Percentiles rank a stretch among this genome's conserved stretches.
These are phyloP conservation scores for Fallopia convolvulus DNA, from an alignment of 148 eudicot genomes.

Conservation along the genomic window DNA sequence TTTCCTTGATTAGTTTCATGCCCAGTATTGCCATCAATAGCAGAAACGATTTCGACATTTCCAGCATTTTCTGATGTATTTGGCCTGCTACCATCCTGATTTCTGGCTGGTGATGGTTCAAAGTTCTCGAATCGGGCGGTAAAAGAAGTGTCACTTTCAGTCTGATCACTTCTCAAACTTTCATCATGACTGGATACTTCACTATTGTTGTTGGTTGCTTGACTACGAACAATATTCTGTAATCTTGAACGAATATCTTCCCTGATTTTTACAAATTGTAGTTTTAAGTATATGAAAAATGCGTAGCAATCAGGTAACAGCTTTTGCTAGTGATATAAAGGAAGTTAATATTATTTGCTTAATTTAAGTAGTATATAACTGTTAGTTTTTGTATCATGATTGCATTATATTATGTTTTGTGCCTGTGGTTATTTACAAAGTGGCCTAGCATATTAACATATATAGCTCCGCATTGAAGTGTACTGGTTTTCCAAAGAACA, in stretches of 20 bases:
- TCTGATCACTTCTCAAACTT: constrained; percentile 40
- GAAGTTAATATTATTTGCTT: neutral
- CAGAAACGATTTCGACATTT: constrained; percentile 29
- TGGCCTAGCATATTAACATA: neutral
- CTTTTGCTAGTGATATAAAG: neutral
- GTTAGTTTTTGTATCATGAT: neutral
- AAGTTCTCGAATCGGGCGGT: constrained; percentile 38
- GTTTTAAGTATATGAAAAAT: neutral
- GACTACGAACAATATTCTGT: constrained; percentile 57
- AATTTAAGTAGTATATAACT: neutral
- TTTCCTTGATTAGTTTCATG: constrained; percentile 26
- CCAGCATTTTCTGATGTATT: constrained; percentile 31
- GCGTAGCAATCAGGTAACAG: neutral
- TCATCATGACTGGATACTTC: constrained; percentile 27
- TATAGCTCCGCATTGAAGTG: too few species aligned
- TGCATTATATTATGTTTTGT: neutral
- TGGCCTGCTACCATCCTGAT: constrained; percentile 30
- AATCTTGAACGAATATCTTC: constrained; percentile 68
- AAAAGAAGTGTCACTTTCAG: constrained; percentile 24
- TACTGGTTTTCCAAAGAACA: too few species aligned
- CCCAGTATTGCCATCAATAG: constrained; percentile 29
- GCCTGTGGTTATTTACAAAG: neutral
- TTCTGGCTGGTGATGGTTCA: constrained; percentile 31
- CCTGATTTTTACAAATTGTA: constrained; percentile 24
- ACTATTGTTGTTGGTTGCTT: constrained; percentile 49